Percentiles rank a stretch among this genome's conserved stretches.
These are phyloP conservation scores for Naganishia friedmannii DNA, from an alignment of 768 basidiomycete genomes.

Conservation along the genomic window DNA sequence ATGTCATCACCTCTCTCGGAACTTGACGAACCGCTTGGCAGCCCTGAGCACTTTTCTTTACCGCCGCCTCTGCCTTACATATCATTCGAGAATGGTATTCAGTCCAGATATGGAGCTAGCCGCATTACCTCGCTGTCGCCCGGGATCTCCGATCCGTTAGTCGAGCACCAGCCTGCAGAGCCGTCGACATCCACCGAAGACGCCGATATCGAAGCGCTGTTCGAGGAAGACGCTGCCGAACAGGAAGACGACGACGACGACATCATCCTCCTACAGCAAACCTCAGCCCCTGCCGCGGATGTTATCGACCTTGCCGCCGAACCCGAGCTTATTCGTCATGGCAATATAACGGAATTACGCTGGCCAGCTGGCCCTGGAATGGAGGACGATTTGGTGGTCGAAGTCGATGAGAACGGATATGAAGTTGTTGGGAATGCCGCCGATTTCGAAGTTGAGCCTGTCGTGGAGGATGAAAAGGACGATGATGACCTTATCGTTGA, in stretches of 20 bases:
- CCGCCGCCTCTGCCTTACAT: not conserved
- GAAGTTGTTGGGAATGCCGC: not conserved
- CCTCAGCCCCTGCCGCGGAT: not conserved
- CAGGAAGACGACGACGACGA: not conserved
- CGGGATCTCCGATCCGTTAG: not conserved
- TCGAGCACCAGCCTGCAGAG: not conserved
- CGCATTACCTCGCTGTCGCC: no score
- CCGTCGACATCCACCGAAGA: not conserved
- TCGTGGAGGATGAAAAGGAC: not conserved
- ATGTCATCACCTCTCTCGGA: constrained; percentile 19
- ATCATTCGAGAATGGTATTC: not conserved
- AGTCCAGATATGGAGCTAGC: no score
- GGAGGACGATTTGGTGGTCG: constrained; percentile 15
- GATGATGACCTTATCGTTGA: constrained; percentile 5
- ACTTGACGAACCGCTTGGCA: constrained; percentile 9
- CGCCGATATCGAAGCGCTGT: not conserved
- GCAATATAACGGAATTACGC: constrained; percentile 7
- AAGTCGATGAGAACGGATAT: constrained; percentile 18
- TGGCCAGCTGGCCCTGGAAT: not conserved
- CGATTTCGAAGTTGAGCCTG: not conserved
- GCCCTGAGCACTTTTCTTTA: not conserved
- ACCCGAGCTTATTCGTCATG: constrained; percentile 4
- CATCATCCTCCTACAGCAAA: not conserved
- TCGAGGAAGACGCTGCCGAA: not conserved
- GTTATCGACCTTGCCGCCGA: not conserved